Percentiles rank a stretch among this genome's conserved stretches.
Evolutionary conservation across 106 monocot genomes (phyloP).

Genomic region (Dendrobium officinale): DNA sequence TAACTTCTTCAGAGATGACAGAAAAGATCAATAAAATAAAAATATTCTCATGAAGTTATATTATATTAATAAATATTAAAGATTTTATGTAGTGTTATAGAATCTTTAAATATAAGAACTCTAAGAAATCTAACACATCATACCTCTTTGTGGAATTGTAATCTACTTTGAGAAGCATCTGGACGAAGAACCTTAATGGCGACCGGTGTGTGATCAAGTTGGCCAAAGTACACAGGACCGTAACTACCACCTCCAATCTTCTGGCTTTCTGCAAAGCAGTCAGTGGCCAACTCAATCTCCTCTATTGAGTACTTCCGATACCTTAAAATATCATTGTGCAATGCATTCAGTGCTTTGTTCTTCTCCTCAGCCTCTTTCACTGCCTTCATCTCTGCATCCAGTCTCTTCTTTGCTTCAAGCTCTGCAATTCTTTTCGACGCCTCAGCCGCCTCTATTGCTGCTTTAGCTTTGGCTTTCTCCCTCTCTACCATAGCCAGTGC

Average conservation of each 20-base stretch:
- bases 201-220: conserved; percentile 32
- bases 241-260: conserved; percentile 53
- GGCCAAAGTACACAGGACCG: conserved; percentile 27
- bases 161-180: conserved; percentile 36
- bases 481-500: conserved; percentile 48
- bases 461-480: conserved; percentile 52
- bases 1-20: background rate
- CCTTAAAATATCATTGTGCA: conserved; percentile 13
- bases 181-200: conserved; percentile 45
- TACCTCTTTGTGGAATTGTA: conserved; percentile 49
- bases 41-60: no score
- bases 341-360: conserved; percentile 15
- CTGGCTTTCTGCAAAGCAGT: conserved; percentile 32
- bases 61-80: no score
- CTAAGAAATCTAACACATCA: background rate
- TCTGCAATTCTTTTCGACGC: conserved; percentile 60
- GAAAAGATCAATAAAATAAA: background rate
- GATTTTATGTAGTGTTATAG: no score
- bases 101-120: no score
- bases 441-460: conserved; percentile 60
- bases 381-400: conserved; percentile 58
- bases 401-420: conserved; percentile 65
- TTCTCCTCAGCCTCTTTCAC: conserved; percentile 50
- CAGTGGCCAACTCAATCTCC: conserved; percentile 70
- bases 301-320: conserved; percentile 72